Base-by-base conservation (phyloP, 2,329 filamentous ascomycete species). In the Botrytis byssoidea region DNA sequence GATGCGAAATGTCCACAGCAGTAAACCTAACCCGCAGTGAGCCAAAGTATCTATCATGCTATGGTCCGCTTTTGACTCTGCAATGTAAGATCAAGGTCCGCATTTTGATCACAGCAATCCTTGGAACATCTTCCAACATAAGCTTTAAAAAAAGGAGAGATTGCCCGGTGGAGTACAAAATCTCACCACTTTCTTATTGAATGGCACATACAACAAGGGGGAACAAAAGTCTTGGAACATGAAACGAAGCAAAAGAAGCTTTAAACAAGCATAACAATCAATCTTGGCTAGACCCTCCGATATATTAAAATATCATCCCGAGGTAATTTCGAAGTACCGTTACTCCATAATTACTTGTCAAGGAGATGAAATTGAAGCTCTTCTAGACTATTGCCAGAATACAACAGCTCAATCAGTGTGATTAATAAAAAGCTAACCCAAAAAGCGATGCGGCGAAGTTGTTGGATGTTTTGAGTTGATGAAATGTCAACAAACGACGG, bases 241-340 rank as follows among this genome's bases (percentile, higher is more conserved):
- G 66, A 68, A 68, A 68, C 66, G 37, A 68, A 40, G 66, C 66
- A 32, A 55, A 57, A 57, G 48, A 67, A 55, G 44, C 44, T 29
- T 67, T n/a, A 8, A 1, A n/a, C 42, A 25, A 25, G 46, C 18
- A 46, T 25, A 25, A 29, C 3, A 29, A 29, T 25, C 61, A 44
- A 64, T 64, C 40, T 44, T 64, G 40, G 40, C 37, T 42, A 40
- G 37, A 40, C 37, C 37, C 7, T n/a, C 29, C 18, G 12, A 25
- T 40, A 51, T 40, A 20, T 55, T 55, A 40, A 40, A 40, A 29
- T 40, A 35, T 40, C 25, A 12, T 22, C 2, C 44, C 65, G 46
- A 67, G 42, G 65, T 67, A 51, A 67, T 67, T 40, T 67, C 65
- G 46, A 51, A 55, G 46, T 51, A 29, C 46, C 22, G 64, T 46